A percentile compares a stretch with the other conserved stretches of the same genome.
These are phyloP conservation scores for Penicillium antarcticum DNA, from an alignment of 495 filamentous ascomycete genomes.

Conservation along the genomic window DNA sequence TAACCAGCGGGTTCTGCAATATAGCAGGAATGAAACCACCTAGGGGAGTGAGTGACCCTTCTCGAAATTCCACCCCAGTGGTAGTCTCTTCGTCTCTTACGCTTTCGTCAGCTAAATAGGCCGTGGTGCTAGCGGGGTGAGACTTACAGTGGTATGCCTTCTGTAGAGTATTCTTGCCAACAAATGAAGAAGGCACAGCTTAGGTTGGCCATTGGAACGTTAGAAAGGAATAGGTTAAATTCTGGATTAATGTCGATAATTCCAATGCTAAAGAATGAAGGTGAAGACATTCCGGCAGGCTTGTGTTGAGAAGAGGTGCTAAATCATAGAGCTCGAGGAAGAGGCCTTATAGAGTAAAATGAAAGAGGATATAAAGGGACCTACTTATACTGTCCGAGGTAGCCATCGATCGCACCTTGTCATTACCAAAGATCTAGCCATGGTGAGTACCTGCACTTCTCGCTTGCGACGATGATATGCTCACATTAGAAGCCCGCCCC, in stretches of 20 bases:
- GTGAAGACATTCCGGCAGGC: neutral
- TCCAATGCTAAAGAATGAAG: neutral
- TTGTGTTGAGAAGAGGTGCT: too few species aligned
- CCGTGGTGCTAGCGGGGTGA: neutral
- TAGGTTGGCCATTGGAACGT: neutral
- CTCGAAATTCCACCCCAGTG: neutral
- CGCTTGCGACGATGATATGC: neutral
- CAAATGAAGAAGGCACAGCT: neutral
- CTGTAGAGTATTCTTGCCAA: neutral
- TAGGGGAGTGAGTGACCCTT: neutral
- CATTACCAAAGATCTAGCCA: neutral
- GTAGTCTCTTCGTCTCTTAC: neutral
- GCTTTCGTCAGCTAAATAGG: neutral
- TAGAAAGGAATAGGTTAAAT: neutral
- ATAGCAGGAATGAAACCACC: neutral
- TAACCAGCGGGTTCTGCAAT: neutral
- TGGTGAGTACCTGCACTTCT: neutral
- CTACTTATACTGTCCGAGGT: neutral
- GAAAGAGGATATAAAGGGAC: neutral
- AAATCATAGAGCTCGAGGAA: neutral
- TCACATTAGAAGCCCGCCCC: neutral
- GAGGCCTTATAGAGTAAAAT: conserved; percentile 1
- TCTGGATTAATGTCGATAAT: neutral
- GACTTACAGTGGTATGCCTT: conserved; percentile 1
- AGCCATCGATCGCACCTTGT: neutral